Percentiles rank a stretch among this genome's conserved stretches.
Evolutionary conservation across 2,329 filamentous ascomycete genomes (phyloP).

Genomic region (Arachnomyces sp.): DNA sequence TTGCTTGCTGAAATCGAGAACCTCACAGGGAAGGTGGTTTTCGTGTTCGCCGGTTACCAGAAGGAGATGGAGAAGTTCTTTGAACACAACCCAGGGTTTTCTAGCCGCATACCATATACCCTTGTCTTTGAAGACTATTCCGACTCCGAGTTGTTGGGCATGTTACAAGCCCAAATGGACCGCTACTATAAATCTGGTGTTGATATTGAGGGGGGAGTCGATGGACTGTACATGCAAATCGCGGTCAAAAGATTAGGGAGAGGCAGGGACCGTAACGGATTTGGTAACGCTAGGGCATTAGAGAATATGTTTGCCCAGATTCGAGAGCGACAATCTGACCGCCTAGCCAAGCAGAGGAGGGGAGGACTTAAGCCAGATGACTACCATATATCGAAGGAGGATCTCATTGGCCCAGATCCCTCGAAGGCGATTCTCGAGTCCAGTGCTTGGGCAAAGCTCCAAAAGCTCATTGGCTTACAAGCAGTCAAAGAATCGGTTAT

Average conservation of each 20-base stretch:
- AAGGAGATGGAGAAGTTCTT: constrained; percentile 72
- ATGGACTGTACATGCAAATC: constrained; percentile 58
- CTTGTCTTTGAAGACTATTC: constrained; percentile 63
- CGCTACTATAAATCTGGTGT: constrained; percentile 49
- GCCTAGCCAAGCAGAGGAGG: constrained; percentile 44
- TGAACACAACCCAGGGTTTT: constrained; percentile 61
- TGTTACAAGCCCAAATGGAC: constrained; percentile 49
- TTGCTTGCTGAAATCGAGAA: constrained; percentile 67
- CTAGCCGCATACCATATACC: constrained; percentile 58
- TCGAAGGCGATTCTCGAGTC: constrained; percentile 44
- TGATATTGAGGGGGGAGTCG: constrained; percentile 49
- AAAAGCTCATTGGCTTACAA: constrained; percentile 50
- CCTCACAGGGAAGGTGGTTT: constrained; percentile 57
- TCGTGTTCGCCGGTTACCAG: constrained; percentile 65
- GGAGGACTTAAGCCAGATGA: constrained; percentile 43
- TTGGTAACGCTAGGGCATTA: constrained; percentile 63
- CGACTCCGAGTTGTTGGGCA: constrained; percentile 55
- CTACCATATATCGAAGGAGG: constrained; percentile 53
- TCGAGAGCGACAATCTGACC: constrained; percentile 48
- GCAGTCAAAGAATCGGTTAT: constrained; percentile 56
- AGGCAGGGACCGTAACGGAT: constrained; percentile 56
- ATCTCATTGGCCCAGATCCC: constrained; percentile 64
- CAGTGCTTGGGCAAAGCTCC: constrained; percentile 50
- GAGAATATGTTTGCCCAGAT: constrained; percentile 54
- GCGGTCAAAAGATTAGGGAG: constrained; percentile 53